Conservation (phyloP, 1,284 basidiomycete genomes). For the Melampsora americana region DNA sequence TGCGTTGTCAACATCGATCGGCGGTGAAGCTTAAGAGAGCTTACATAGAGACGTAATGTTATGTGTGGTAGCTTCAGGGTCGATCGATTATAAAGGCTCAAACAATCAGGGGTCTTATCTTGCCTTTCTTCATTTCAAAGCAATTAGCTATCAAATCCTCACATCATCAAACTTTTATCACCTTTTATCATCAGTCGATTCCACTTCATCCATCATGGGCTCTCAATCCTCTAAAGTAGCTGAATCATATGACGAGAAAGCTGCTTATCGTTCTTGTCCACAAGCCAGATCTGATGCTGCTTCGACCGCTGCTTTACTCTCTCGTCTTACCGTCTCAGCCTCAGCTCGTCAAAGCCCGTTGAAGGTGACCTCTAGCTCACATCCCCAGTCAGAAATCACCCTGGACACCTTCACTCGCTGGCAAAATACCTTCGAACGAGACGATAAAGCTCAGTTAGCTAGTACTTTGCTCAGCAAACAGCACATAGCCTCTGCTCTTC, state of each 20-base stretch:
- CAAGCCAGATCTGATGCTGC: slow-evolving; percentile 46
- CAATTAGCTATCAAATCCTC: no score
- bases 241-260: slow-evolving; percentile 6
- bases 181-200: no score
- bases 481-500: slow-evolving; percentile 67
- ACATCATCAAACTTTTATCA: no score
- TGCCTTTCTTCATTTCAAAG: no score
- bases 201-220: neutral
- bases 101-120: no score
- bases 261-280: slow-evolving; percentile 12
- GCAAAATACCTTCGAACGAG: slow-evolving; percentile 45
- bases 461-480: slow-evolving; percentile 74
- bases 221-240: slow-evolving; percentile 24
- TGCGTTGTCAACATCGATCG: no score
- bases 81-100: no score
- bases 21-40: no score
- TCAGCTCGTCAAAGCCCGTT: slow-evolving; percentile 37
- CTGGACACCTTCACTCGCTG: no score
- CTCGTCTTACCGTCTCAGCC: neutral
- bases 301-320: slow-evolving; percentile 23
- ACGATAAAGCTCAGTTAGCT: slow-evolving; percentile 69
- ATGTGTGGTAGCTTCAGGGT: no score
- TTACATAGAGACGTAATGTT: no score
- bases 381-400: neutral
- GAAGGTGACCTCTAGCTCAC: neutral